These are phyloP conservation scores for Yamadazyma kitorensis DNA, from an alignment of 805 yeast species.

Conservation along the genomic window DNA sequence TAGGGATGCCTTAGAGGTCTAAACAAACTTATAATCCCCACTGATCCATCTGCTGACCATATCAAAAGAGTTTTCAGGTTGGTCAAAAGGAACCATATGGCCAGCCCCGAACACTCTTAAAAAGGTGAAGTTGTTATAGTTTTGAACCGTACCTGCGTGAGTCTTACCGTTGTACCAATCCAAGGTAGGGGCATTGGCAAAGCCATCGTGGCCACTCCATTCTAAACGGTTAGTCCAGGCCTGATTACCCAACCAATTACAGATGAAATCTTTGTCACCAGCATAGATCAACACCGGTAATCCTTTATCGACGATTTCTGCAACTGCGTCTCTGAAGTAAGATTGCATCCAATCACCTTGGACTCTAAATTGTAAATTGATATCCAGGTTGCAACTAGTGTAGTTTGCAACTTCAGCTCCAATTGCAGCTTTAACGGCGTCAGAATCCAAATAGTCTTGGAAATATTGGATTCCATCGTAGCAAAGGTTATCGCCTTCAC, in stretches of 20 bases:
- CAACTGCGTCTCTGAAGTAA: slow-evolving; percentile 60
- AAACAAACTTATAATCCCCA: slow-evolving; percentile 11
- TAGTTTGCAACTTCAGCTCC: slow-evolving; percentile 42
- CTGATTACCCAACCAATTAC: slow-evolving; percentile 87
- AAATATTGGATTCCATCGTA: slow-evolving; percentile 47
- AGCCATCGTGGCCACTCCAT: slow-evolving; percentile 15
- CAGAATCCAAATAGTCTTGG: slow-evolving; percentile 48
- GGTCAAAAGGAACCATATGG: slow-evolving; percentile 40
- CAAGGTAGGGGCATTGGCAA: slow-evolving; percentile 7
- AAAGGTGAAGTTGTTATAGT: slow-evolving; percentile 29
- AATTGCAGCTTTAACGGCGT: slow-evolving; percentile 47
- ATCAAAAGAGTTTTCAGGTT: slow-evolving; percentile 31
- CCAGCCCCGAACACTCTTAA: slow-evolving; percentile 37
- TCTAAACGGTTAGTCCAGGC: slow-evolving; percentile 41
- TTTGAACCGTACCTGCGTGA: slow-evolving; percentile 30
- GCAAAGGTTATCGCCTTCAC: slow-evolving; percentile 28
- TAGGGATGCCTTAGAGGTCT: slow-evolving; percentile 23
- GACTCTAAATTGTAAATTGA: slow-evolving; percentile 38
- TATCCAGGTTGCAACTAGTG: slow-evolving; percentile 17
- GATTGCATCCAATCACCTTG: slow-evolving; percentile 56
- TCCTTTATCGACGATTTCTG: slow-evolving; percentile 43
- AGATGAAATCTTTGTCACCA: slow-evolving; percentile 88
- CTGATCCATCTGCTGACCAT: slow-evolving; percentile 36
- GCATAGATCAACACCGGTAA: slow-evolving; percentile 83
- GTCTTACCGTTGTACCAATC: slow-evolving; percentile 20